Evolutionary conservation across 768 basidiomycete genomes (phyloP), one percentile per base, ranked within the genome.

Genomic region (Panellus pusillus): DNA sequence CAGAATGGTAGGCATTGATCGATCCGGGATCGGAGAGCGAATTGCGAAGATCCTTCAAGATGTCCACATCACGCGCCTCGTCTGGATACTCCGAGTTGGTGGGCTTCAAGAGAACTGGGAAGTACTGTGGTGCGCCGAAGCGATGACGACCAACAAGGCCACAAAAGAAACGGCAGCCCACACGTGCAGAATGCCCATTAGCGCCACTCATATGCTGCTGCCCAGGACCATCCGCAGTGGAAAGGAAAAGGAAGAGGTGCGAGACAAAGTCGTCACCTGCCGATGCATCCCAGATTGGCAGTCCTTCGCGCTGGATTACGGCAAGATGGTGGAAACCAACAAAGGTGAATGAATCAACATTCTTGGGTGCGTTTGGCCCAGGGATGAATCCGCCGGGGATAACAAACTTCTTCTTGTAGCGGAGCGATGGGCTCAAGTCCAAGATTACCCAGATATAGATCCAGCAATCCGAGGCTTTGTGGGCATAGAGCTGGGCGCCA

Each of bases 401-500:
- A 15, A 76, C 63, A 48, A 62, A 53, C 14, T 52, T 49, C 52
- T 71, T 72, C 48, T 72, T 67, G 57, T 72, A 75, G 1, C 63
- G 63, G 7, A 47, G n/a, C 12, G 63, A 58, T 0, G 71, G 76
- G 0, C 53, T 19, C 1, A 70, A 49, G 50, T 74, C 68, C 0
- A 73, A 13, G 0, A 79, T 38, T 1, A 78, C 50, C 72, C 72
- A 75, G 1, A 77, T 72, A 41, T 61, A 68, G 15, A 69, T 66
- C 66, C 66, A 68, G 48, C 65, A 65, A 55, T 71, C 66, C 7
- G 74, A 67, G 3, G 12, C 39, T 55, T 75, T 77, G 57, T 62
- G 63, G 7, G 49, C 47, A 52, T 75, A 75, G 3, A 79, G 67
- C 52, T 79, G 76, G 0, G 71, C 69, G 0, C 76, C 73, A 46